These are phyloP conservation scores for Clavulina sp. DNA, from an alignment of 768 basidiomycete genomes.

Conservation along the genomic window DNA sequence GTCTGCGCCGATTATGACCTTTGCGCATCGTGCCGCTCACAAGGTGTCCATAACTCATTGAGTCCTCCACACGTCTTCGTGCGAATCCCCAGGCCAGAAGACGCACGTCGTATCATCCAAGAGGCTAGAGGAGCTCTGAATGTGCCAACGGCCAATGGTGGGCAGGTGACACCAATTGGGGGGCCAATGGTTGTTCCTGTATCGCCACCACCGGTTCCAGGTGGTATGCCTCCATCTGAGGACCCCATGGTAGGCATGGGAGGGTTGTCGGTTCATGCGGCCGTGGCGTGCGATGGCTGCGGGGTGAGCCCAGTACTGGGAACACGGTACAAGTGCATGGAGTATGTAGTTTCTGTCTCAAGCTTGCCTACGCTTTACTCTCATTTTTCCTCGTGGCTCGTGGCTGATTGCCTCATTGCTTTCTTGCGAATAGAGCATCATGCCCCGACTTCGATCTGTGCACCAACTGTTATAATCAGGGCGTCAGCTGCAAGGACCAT, in stretches of 20 bases:
- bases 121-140: too few relatives aligned
- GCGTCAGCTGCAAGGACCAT: neutral
- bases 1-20: too few relatives aligned
- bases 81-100: too few relatives aligned
- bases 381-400: neutral
- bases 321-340: conserved; percentile 7
- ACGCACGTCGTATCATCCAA: too few relatives aligned
- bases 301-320: conserved; percentile 5
- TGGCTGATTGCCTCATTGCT: neutral
- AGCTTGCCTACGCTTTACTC: neutral
- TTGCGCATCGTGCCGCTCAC: too few relatives aligned
- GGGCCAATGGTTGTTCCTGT: too few relatives aligned
- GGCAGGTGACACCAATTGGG: too few relatives aligned
- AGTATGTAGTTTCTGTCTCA: conserved; percentile 2
- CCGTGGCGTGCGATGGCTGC: conserved; percentile 8
- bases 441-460: conserved; percentile 10
- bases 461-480: conserved; percentile 2
- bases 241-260: neutral
- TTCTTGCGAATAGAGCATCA: neutral
- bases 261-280: conserved; percentile 1
- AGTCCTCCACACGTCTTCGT: too few relatives aligned
- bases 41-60: too few relatives aligned
- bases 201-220: too few relatives aligned
- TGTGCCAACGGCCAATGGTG: too few relatives aligned
- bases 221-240: too few relatives aligned